Evolutionary conservation across 441 rosid genomes (phyloP).

Genomic region (Adansonia madagascariensis): DNA sequence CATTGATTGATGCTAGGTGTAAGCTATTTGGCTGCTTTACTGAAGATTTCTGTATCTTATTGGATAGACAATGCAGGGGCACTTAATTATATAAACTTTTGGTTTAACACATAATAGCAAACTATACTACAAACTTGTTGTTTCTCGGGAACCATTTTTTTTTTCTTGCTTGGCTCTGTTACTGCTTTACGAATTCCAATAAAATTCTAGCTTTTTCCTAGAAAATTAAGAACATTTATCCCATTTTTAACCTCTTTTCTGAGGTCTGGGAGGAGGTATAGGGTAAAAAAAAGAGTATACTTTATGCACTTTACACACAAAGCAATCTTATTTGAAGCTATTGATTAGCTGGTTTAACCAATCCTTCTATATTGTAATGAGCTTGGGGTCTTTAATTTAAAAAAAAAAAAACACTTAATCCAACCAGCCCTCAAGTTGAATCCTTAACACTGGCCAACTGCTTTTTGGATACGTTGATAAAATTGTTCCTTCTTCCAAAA

Average conservation of each 20-base stretch:
- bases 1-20: constrained; percentile 30
- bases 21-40: constrained; percentile 21
- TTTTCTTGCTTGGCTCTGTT: background rate
- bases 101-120: background rate
- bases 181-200: too few relatives aligned
- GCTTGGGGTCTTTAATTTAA: background rate
- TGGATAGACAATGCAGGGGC: background rate
- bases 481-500: background rate
- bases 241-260: too few relatives aligned
- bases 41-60: background rate
- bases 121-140: background rate
- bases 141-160: background rate
- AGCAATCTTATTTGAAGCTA: too few relatives aligned
- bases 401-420: background rate
- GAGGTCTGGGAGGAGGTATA: too few relatives aligned
- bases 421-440: background rate
- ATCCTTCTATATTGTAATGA: too few relatives aligned
- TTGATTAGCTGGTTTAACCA: too few relatives aligned
- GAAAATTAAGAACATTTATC: too few relatives aligned
- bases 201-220: too few relatives aligned
- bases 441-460: background rate
- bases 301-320: too few relatives aligned
- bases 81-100: background rate
- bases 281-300: too few relatives aligned
- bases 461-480: background rate